Percentiles rank a stretch among this genome's conserved stretches.
phyloP scores from a whole-genome alignment of 2,329 filamentous ascomycete species.

The Pseudopithomyces maydicus region DNA sequence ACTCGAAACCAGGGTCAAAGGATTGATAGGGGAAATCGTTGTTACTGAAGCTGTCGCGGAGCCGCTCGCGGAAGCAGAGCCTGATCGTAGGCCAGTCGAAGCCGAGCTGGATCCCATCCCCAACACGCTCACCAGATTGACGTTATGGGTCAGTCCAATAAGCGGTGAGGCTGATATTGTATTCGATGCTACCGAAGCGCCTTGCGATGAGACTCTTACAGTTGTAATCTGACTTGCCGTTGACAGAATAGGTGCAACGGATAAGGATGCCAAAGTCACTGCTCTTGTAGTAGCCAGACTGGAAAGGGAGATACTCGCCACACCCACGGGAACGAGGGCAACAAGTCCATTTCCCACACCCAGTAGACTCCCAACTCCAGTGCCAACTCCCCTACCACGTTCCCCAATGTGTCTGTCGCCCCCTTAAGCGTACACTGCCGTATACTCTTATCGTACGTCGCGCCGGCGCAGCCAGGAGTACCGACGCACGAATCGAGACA shows the following conservation, averaged over 20 bases:
- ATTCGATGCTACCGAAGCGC: neutral
- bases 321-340: slow-evolving; percentile 1
- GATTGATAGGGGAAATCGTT: neutral
- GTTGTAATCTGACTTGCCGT: neutral
- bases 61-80: neutral
- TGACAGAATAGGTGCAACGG: neutral
- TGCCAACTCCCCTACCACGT: neutral
- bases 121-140: neutral
- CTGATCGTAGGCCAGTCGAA: neutral
- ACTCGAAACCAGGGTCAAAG: neutral
- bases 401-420: neutral
- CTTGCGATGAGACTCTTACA: neutral
- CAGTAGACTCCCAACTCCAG: neutral
- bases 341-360: slow-evolving; percentile 3
- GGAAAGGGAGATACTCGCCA: neutral
- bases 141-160: neutral
- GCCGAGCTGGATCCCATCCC: neutral
- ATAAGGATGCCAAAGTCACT: neutral
- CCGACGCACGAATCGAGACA: slow-evolving; percentile 11
- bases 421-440: slow-evolving; percentile 15
- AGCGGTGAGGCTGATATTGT: neutral
- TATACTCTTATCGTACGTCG: slow-evolving; percentile 10
- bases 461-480: slow-evolving; percentile 11
- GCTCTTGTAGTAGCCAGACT: neutral
- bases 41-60: neutral